Base-by-base conservation (phyloP, 495 filamentous ascomycete genomes). In the Filosporella fistucella region DNA sequence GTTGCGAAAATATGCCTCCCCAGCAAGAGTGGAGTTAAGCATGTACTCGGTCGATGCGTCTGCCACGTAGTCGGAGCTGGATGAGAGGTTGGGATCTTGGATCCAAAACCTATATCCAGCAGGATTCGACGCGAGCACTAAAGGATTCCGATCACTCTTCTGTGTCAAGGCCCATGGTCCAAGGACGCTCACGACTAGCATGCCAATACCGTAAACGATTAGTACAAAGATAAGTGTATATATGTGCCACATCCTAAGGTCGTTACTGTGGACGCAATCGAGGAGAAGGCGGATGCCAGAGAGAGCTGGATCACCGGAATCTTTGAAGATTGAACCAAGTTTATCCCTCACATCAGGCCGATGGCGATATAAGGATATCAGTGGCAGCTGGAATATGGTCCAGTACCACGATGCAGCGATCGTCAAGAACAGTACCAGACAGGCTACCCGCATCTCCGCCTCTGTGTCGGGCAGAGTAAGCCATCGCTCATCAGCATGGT, bases 111-210 rank as follows among this genome's bases (percentile, higher is more conserved):
- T 9, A 18, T 7, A 11, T 18, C 34, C 34, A 37, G 9, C 34
- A 37, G 9, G 34, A 18, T 18, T 37, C 34, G 9, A 11, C 34
- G 34, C 34, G 16, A 37, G 34, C 9, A 37, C 34, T 18, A 37
- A 10, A 37, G 34, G 34, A 24, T 40, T 23, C n/a, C 21, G 33
- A 21, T 40, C 20, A 24, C 37, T 40, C 37, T 40, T 40, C 21
- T 40, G 37, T 22, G 37, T 40, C 37, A 40, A 40, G 16, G 17
- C 37, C 37, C 37, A 40, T 20, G 37, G 37, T 21, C 37, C 37
- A 8, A 40, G 17, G 37, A 40, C 21, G 37, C 37, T 40, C 16
- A 21, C 16, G 13, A 24, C 20, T 21, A 24, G 4, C 21, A 24
- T 40, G 12, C 37, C 37, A 18, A 40, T 40, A 24, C 37, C 21